phyloP scores from a whole-genome alignment of 108 stramenopile genomes.

The Nannochloropsis oceanica region DNA sequence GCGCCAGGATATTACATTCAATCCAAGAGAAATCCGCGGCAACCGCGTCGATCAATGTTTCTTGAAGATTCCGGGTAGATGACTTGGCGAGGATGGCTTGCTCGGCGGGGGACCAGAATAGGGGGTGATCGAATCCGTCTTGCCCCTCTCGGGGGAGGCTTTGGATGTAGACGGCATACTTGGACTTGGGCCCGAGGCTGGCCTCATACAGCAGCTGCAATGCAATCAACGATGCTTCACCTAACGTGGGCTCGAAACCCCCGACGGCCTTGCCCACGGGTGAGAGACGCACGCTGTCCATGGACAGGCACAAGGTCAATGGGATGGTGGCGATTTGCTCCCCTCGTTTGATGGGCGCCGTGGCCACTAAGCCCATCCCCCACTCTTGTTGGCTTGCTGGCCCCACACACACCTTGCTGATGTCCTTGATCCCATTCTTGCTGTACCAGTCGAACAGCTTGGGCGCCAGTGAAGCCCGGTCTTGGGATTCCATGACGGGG shows the following conservation, averaged over 20 bases:
- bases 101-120: not conserved
- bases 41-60: not conserved
- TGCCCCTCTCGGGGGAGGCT: not conserved
- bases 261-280: not conserved
- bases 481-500: not conserved
- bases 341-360: not conserved
- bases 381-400: not conserved
- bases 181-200: not conserved
- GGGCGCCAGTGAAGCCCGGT: not conserved
- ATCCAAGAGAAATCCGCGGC: not conserved
- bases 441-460: not conserved
- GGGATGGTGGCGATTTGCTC: not conserved
- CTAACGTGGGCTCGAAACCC: not conserved
- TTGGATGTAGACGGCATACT: not conserved
- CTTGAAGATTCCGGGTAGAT: not conserved
- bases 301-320: not conserved
- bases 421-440: not conserved
- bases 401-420: not conserved
- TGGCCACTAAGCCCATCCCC: not conserved
- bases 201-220: not conserved
- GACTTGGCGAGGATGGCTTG: not conserved
- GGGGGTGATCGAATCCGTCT: not conserved
- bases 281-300: not conserved
- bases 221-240: not conserved
- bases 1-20: not conserved